Evolutionary conservation across 225 moss, liverwort and hornwort species (phyloP).

Genomic region (Physcomitrellopsis africana): DNA sequence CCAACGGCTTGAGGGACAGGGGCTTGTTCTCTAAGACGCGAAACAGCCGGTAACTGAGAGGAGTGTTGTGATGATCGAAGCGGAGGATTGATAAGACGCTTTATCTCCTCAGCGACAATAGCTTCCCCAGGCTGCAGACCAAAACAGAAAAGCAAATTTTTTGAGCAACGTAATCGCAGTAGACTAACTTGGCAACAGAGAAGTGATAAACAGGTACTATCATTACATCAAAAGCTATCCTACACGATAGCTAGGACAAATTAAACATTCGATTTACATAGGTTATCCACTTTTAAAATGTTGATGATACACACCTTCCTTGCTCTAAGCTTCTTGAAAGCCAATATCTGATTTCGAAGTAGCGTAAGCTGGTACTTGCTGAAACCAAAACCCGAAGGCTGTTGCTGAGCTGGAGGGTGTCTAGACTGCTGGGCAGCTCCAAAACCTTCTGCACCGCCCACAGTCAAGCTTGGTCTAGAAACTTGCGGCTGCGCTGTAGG

Average conservation of each 20-base stretch:
- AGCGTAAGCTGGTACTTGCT: conserved; percentile 88
- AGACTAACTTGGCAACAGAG: conserved; percentile 1
- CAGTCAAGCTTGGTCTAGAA: conserved; percentile 46
- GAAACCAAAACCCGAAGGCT: conserved; percentile 72
- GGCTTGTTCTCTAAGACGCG: conserved; percentile 46
- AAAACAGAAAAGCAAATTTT: conserved; percentile 2
- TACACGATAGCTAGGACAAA: no score
- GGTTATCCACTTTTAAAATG: no score
- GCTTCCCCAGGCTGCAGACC: conserved; percentile 54
- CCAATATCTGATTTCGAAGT: conserved; percentile 91
- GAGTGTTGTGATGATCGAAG: conserved; percentile 51
- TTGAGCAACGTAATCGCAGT: conserved; percentile 25
- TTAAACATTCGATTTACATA: no score
- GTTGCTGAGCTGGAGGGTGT: conserved; percentile 56
- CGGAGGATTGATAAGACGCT: conserved; percentile 61
- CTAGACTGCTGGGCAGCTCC: conserved; percentile 56
- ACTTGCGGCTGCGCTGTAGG: conserved; percentile 60
- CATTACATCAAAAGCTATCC: no score
- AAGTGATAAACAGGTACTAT: not conserved
- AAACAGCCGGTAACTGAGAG: conserved; percentile 44
- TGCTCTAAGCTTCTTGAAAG: conserved; percentile 92
- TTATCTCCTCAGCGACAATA: conserved; percentile 58
- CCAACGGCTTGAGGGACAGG: conserved; percentile 30
- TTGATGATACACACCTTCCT: conserved; percentile 36
- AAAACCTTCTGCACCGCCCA: conserved; percentile 51